These are phyloP conservation scores for Diaporthe ilicicola DNA, from an alignment of 2,329 filamentous ascomycete species.

Conservation along the genomic window DNA sequence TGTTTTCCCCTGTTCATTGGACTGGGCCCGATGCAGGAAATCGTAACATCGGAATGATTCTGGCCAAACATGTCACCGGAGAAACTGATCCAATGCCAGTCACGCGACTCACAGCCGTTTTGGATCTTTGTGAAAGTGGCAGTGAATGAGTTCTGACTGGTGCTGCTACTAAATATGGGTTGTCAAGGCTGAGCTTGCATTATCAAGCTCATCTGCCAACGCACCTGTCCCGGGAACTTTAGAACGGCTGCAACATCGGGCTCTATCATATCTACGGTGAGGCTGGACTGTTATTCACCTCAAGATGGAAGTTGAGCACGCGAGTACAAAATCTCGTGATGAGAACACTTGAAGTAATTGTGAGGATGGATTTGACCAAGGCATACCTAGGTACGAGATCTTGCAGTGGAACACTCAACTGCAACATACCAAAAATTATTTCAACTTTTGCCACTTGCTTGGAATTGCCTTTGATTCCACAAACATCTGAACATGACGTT, in stretches of 20 bases:
- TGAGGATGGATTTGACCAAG: not conserved
- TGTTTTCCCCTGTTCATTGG: not conserved
- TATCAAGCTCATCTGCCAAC: conserved; percentile 11
- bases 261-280: not conserved
- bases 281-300: not conserved
- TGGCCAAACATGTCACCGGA: not conserved
- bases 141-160: not conserved
- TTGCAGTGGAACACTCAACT: not conserved
- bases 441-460: not conserved
- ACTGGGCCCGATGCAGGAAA: conserved; percentile 2
- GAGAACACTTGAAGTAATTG: not conserved
- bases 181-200: conserved; percentile 17
- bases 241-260: conserved; percentile 5
- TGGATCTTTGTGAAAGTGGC: conserved; percentile 8
- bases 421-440: not conserved
- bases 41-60: not conserved
- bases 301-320: not conserved
- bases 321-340: conserved; percentile 18
- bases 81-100: not conserved
- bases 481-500: not conserved
- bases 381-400: not conserved
- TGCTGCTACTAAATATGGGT: conserved; percentile 3
- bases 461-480: not conserved
- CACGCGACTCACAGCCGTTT: not conserved
- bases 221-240: not conserved